Percentiles rank a stretch among this genome's conserved stretches.
Conservation (phyloP, 1,284 basidiomycete genomes). For the Caloboletus firmus region DNA sequence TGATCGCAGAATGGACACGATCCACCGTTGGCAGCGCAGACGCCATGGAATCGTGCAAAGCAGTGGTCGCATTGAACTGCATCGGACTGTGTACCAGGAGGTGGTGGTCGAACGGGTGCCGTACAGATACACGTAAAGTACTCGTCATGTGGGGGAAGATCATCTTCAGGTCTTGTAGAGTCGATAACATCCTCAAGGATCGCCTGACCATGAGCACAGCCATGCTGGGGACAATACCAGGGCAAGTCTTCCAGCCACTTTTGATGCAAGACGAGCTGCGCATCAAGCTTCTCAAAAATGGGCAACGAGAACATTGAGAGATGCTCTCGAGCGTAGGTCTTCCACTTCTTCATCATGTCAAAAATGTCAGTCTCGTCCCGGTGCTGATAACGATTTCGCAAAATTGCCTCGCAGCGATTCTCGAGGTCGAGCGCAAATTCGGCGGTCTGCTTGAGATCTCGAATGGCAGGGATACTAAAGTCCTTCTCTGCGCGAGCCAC, state of each 20-base stretch:
- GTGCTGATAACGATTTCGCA: constrained; percentile 59
- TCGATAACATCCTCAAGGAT: constrained; percentile 72
- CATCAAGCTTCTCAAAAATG: constrained; percentile 67
- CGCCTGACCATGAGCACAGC: constrained; percentile 55
- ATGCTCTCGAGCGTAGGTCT: constrained; percentile 65
- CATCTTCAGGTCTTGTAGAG: constrained; percentile 70
- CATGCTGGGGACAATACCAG: constrained; percentile 71
- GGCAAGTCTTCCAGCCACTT: constrained; percentile 72
- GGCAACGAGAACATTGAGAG: constrained; percentile 70
- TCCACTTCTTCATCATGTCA: constrained; percentile 69
- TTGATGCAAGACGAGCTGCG: constrained; percentile 62
- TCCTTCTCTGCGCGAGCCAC: constrained; percentile 72
- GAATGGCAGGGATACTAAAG: constrained; percentile 63
- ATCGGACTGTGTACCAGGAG: constrained; percentile 68
- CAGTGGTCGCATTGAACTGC: constrained; percentile 87
- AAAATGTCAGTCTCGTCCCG: constrained; percentile 62
- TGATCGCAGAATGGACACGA: constrained; percentile 87
- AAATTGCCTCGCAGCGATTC: constrained; percentile 67
- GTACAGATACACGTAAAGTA: constrained; percentile 82
- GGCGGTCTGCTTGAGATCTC: constrained; percentile 65
- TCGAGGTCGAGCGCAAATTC: constrained; percentile 74
- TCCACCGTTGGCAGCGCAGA: constrained; percentile 80
- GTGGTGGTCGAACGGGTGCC: constrained; percentile 69
- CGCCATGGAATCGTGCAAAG: constrained; percentile 77
- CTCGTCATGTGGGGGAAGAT: constrained; percentile 72